Evolutionary conservation across 352 stramenopile genomes (phyloP).

Genomic region (Phytophthora litchii): DNA sequence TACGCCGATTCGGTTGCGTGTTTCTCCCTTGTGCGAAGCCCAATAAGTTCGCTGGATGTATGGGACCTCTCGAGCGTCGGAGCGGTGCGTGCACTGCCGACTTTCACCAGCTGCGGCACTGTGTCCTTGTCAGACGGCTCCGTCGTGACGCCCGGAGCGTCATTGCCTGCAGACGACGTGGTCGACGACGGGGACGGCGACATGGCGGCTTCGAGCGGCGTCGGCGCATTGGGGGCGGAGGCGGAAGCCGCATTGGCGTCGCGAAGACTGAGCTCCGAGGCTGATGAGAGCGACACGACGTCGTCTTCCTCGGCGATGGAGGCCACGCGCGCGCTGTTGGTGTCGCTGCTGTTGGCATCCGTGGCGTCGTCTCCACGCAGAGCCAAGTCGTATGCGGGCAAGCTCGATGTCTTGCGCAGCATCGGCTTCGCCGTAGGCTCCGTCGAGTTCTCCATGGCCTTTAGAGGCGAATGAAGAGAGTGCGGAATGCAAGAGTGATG

Average conservation of each 20-base stretch:
- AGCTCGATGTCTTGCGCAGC: constrained; percentile 33
- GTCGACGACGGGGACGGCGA: constrained; percentile 50
- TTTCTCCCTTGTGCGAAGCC: constrained; percentile 54
- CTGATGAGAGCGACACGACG: constrained; percentile 28
- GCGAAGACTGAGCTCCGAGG: constrained; percentile 33
- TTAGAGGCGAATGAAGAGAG: constrained; percentile 3
- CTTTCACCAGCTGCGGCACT: constrained; percentile 15
- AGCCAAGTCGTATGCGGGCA: constrained; percentile 29
- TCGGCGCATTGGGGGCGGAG: constrained; percentile 41
- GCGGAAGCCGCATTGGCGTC: constrained; percentile 32
- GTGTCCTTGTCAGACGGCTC: constrained; percentile 27
- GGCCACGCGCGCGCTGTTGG: constrained; percentile 28
- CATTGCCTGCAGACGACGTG: constrained; percentile 39
- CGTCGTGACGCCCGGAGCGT: constrained; percentile 33
- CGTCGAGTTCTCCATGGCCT: constrained; percentile 27
- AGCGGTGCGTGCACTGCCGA: constrained; percentile 32
- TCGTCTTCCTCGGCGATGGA: constrained; percentile 34
- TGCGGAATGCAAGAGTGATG: constrained; percentile 40
- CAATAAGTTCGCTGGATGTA: constrained; percentile 76
- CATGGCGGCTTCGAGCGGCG: constrained; percentile 40
- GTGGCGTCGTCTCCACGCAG: constrained; percentile 27
- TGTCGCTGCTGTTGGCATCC: constrained; percentile 16
- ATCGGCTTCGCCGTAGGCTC: constrained; percentile 5
- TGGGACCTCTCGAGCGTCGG: constrained; percentile 72
- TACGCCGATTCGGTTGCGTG: constrained; percentile 53